Evolutionary conservation across 306 rosid species (phyloP).

Genomic region (Dryas alaskensis): DNA sequence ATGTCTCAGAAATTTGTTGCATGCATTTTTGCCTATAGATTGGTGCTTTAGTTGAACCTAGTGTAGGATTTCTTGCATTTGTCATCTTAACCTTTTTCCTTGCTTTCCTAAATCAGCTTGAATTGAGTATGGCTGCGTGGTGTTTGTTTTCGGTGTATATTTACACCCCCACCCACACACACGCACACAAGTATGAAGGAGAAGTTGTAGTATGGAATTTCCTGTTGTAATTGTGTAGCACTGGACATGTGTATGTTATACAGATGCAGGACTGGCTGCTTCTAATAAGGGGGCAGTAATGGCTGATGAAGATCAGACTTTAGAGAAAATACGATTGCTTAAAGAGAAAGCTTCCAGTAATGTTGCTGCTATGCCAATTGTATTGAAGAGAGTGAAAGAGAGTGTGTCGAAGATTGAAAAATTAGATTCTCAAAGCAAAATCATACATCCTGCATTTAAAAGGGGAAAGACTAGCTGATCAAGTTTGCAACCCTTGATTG

Average conservation of each 20-base stretch:
- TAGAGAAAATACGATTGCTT: constrained; percentile 52
- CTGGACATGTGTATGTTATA: constrained; percentile 11
- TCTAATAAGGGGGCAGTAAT: constrained; percentile 25
- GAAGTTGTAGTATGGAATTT: background rate
- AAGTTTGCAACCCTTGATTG: constrained; percentile 10
- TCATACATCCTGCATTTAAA: constrained; percentile 63
- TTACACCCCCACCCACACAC: background rate
- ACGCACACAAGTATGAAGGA: too few species aligned
- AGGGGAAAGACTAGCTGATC: constrained; percentile 48
- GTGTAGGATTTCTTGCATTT: background rate
- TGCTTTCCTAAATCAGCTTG: background rate
- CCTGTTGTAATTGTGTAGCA: background rate
- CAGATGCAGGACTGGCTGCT: constrained; percentile 42
- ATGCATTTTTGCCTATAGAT: background rate
- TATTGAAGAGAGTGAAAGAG: constrained; percentile 71
- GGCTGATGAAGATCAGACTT: constrained; percentile 40
- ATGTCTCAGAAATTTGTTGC: background rate
- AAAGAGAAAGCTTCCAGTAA: constrained; percentile 68
- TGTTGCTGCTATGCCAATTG: constrained; percentile 48
- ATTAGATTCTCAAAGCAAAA: constrained; percentile 50
- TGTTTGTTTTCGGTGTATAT: background rate
- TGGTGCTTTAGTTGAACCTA: background rate
- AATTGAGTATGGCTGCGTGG: background rate
- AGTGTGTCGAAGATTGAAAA: constrained; percentile 66
- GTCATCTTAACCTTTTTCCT: background rate